These are phyloP conservation scores for Crithidia sp. DNA, from an alignment of 208 protist genomes.

Conservation along the genomic window DNA sequence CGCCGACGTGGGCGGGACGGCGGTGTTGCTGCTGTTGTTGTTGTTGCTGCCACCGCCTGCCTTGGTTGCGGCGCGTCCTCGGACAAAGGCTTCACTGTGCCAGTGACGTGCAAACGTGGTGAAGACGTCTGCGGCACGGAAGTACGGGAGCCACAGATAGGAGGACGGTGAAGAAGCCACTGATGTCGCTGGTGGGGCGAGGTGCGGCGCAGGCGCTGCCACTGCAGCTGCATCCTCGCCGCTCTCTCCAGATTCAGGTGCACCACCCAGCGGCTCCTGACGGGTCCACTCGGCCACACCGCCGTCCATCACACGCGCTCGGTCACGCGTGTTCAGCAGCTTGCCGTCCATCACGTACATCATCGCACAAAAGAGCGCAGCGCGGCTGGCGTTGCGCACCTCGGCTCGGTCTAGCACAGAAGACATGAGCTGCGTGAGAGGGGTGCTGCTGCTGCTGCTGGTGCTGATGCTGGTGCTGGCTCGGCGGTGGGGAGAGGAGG, in stretches of 20 bases:
- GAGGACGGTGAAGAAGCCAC: not conserved
- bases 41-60: not conserved
- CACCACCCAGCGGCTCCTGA: not conserved
- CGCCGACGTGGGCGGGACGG: not conserved
- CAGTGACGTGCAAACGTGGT: not conserved
- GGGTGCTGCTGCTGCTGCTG: not conserved
- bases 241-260: not conserved
- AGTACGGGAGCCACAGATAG: constrained; percentile 20
- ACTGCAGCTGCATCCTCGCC: not conserved
- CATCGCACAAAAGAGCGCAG: constrained; percentile 18
- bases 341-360: constrained; percentile 24
- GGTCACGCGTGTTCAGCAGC: constrained; percentile 19
- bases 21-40: not conserved
- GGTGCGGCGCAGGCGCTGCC: not conserved
- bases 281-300: not conserved
- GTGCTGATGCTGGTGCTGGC: not conserved
- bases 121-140: constrained; percentile 7
- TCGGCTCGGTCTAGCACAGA: not conserved
- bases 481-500: no score
- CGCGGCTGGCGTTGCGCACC: constrained; percentile 9
- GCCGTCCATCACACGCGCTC: constrained; percentile 4
- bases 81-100: not conserved
- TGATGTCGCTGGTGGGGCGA: not conserved
- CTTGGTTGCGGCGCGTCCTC: not conserved
- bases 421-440: constrained; percentile 2